phyloP scores from a whole-genome alignment of 225 moss, liverwort and hornwort species.

The Polytrichum commune region DNA sequence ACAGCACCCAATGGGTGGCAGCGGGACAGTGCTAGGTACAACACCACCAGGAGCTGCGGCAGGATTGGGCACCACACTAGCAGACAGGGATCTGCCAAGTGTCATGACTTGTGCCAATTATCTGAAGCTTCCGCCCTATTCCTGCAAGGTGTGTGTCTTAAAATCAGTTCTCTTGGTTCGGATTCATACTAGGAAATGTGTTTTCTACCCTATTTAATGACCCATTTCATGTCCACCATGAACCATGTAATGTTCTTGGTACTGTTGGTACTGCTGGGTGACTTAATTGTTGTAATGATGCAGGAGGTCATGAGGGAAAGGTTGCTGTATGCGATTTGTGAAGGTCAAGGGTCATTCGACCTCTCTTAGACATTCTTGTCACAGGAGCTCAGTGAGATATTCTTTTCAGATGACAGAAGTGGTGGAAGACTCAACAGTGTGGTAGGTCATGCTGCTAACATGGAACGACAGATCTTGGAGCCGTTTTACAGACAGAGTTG shows the following conservation, averaged over 20 bases:
- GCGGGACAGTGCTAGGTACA: slow-evolving; percentile 64
- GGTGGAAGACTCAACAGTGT: slow-evolving; percentile 22
- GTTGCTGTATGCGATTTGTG: slow-evolving; percentile 90
- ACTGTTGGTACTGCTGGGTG: too few species aligned
- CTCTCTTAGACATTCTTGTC: slow-evolving; percentile 61
- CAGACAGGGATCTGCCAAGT: slow-evolving; percentile 92
- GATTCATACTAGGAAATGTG: neutral
- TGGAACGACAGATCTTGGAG: neutral
- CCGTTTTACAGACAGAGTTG: slow-evolving; percentile 12
- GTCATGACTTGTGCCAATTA: slow-evolving; percentile 99
- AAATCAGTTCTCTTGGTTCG: too few species aligned
- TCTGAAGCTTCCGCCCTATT: slow-evolving; percentile 94
- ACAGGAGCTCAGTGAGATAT: slow-evolving; percentile 4
- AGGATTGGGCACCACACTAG: slow-evolving; percentile 86
- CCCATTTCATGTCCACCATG: too few species aligned
- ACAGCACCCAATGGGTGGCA: slow-evolving; percentile 92
- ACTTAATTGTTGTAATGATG: neutral
- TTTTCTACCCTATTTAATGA: too few species aligned
- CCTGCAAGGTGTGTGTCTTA: slow-evolving; percentile 71
- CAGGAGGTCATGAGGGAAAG: slow-evolving; percentile 99
- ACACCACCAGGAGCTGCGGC: slow-evolving; percentile 86
- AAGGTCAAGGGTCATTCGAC: slow-evolving; percentile 99
- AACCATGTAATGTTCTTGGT: too few species aligned
- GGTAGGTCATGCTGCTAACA: slow-evolving; percentile 8
- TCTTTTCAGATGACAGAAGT: slow-evolving; percentile 20